Base-by-base conservation (phyloP, 345 rosid species). In the Linum trigynum region DNA sequence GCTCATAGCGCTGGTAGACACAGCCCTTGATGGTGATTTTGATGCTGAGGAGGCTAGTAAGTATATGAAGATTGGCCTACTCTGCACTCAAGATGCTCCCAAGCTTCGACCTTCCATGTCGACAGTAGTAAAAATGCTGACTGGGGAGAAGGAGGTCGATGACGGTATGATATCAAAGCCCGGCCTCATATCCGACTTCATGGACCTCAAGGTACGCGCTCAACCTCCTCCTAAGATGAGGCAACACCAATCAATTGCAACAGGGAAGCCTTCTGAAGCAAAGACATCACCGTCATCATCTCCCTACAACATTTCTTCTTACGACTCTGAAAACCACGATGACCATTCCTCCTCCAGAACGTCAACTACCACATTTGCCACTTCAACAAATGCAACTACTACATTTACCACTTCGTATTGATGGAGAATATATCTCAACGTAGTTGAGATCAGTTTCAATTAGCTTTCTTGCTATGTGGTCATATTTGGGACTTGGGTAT, bases 131-230 rank as follows among this genome's bases (percentile, higher is more conserved):
- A 62, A 74, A 71, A 81, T 85, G 91, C 79, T 85, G 17, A 69
- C 38, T 2, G 81, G 82, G n/a, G 78, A 83, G 61, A 16, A 65
- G 56, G 74, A 78, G 39, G 65, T 85, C 60, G 51, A 42, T 7
- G 72, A 68, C 16, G 45, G 40, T 1, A 78, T 66, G 70, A 83
- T 89, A 72, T 56, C 75, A 59, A 84, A 79, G 75, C 96, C 96
- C 7, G 96, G 88, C 23, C 75, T 89, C 60, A 84, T 89, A 7
- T 77, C 92, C 5, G 96, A 89, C 71, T 83, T 89, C 76, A 83
- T 84, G 96, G 96, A 89, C 72, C 76, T 89, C 71, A 84, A 83
- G 82, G 84, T 86, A 51, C 78, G 78, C 73, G 76, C 60, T 62
- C 72, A 48, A 48, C 11, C 14, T 48, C 3, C 83, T 2, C 66